Conservation (phyloP, 2,329 filamentous ascomycete species). For the Neonectria punicea region DNA sequence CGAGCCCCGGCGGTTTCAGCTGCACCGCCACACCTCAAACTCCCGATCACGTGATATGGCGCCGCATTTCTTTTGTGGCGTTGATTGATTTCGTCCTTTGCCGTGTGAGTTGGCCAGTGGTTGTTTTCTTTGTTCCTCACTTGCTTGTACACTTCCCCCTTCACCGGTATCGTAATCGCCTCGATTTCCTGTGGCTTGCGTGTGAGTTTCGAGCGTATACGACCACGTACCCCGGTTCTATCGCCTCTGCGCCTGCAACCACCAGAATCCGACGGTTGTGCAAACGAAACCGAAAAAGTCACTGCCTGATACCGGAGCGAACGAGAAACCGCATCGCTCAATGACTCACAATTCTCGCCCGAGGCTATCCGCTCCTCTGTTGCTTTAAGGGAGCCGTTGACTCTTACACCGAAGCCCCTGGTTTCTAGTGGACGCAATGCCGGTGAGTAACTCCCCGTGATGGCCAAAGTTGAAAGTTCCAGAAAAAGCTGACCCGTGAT, state of each 20-base stretch:
- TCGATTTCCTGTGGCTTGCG: conserved; percentile 29
- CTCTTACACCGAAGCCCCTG: conserved; percentile 18
- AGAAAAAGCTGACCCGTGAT: conserved; percentile 36
- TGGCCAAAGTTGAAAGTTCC: conserved; percentile 15
- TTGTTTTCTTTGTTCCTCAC: conserved; percentile 42
- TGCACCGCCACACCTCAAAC: conserved; percentile 41
- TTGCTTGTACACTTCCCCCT: conserved; percentile 34
- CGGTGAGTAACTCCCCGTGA: conserved; percentile 39
- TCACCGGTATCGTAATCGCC: conserved; percentile 39
- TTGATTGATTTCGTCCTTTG: conserved; percentile 39
- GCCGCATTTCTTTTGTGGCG: conserved; percentile 37
- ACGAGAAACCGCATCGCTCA: conserved; percentile 32
- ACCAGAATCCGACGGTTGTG: conserved; percentile 26
- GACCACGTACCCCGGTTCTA: conserved; percentile 33
- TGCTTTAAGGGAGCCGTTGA: conserved; percentile 29
- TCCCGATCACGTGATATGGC: conserved; percentile 29
- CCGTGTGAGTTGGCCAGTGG: conserved; percentile 42
- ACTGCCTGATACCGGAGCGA: conserved; percentile 15
- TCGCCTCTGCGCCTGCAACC: conserved; percentile 38
- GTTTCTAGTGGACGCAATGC: conserved; percentile 42
- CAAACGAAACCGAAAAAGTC: conserved; percentile 32
- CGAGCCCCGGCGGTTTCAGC: neutral
- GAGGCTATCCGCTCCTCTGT: conserved; percentile 38
- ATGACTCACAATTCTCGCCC: conserved; percentile 42
- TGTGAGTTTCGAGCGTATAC: conserved; percentile 37